Base-by-base conservation (phyloP, 352 stramenopile genomes). In the Phytophthora chlamydospora region DNA sequence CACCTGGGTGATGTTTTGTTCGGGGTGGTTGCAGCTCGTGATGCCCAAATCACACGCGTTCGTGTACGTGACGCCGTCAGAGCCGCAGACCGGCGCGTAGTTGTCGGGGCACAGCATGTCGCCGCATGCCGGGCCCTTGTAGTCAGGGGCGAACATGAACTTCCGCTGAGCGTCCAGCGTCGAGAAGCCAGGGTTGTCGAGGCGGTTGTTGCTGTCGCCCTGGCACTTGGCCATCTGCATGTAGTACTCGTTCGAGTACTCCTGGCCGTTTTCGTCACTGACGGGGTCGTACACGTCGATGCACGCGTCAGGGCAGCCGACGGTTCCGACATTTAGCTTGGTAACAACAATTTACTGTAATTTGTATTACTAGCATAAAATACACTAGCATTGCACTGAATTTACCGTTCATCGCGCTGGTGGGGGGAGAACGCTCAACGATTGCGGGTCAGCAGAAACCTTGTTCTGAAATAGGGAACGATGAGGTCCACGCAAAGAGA, bases 201-300 rank as follows among this genome's bases (percentile, higher is more conserved):
- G 2, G 7, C 31, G 33, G 21, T 50, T 24, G 19, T 47, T 46
- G 46, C 52, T 54, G 40, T 64, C 21, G 9, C 60, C 57, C 12
- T 68, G 61, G 60, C 77, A 86, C 31, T 70, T 46, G 1, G 57
- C 60, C 35, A 70, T 62, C 6, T 44, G 14, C 42, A 83, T 63
- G 49, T 72, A 72, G 45, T 71, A 83, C 42, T 56, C 38, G 55
- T 77, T 83, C 19, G 53, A 48, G 44, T 83, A 83, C 31, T 60
- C 66, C 14, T 61, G 40, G 6, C 71, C 71, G 39, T 79, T 67
- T 12, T 66, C 66, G 8, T 73, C 68, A 21, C 33, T 66, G 27
- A 77, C 65, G 2, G 73, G 69, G 14, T 70, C 49, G 27, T 68
- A 54, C 45, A 68, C 52, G 19, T 63, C 38, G 6, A 58, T 27